phyloP scores from a whole-genome alignment of 2,329 filamentous ascomycete species.

The Fusarium sp. region DNA sequence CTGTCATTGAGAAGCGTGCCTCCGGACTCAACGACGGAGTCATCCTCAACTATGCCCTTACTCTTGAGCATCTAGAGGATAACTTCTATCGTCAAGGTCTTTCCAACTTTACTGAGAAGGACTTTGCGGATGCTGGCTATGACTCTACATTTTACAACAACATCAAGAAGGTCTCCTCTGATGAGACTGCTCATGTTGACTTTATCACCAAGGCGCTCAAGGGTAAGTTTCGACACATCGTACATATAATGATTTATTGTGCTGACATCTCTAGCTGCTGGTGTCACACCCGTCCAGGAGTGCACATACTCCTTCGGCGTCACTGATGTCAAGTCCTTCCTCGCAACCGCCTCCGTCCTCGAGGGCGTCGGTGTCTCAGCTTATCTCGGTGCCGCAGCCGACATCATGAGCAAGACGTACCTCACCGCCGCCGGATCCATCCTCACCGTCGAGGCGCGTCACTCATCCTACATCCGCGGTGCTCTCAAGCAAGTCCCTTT shows the following conservation, averaged over 20 bases:
- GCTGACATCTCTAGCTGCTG: conserved; percentile 45
- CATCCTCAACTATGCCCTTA: conserved; percentile 59
- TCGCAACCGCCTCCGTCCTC: conserved; percentile 71
- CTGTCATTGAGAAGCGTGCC: conserved; percentile 25
- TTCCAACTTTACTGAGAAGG: conserved; percentile 61
- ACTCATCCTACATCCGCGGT: conserved; percentile 68
- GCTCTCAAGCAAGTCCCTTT: conserved; percentile 61
- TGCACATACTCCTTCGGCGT: conserved; percentile 69
- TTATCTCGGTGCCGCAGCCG: conserved; percentile 70
- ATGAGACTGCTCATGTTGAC: conserved; percentile 53
- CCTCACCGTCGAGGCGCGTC: conserved; percentile 69
- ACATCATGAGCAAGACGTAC: conserved; percentile 67
- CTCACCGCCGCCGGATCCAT: conserved; percentile 71
- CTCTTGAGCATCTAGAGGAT: conserved; percentile 67
- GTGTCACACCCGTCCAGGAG: conserved; percentile 59
- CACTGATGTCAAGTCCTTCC: conserved; percentile 66
- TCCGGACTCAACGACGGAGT: conserved; percentile 32
- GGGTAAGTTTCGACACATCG: neutral
- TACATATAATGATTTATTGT: accelerated
- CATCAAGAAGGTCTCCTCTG: conserved; percentile 63
- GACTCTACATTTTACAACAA: conserved; percentile 64
- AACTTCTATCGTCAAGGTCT: conserved; percentile 71
- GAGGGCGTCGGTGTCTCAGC: conserved; percentile 72
- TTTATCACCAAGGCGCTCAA: conserved; percentile 33
- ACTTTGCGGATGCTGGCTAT: conserved; percentile 64